These are phyloP conservation scores for Sisymbrium irio DNA, from an alignment of 345 rosid species.

Conservation along the genomic window DNA sequence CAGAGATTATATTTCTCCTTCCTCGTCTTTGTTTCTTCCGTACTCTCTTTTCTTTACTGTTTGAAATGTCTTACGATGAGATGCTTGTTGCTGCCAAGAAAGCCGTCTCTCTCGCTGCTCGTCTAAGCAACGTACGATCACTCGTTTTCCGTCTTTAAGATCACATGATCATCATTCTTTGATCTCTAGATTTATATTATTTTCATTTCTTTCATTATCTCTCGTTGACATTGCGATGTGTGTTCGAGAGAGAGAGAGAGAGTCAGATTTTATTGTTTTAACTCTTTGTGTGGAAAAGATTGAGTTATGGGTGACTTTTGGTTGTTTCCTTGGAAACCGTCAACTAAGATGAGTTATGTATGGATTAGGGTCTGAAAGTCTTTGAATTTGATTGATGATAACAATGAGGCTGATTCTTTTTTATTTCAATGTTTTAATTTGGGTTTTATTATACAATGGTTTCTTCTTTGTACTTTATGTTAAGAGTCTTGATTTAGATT, in stretches of 20 bases:
- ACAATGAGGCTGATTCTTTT: conserved; percentile 10
- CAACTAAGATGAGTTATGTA: conserved; percentile 2
- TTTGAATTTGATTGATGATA: neutral
- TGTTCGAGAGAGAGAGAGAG: neutral
- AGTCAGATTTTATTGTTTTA: neutral
- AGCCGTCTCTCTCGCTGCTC: conserved; percentile 82
- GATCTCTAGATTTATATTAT: neutral
- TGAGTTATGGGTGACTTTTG: conserved; percentile 7
- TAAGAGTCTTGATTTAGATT: conserved; percentile 3
- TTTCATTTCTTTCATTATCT: neutral
- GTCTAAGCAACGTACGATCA: conserved; percentile 72
- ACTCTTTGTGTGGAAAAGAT: neutral
- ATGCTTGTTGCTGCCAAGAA: conserved; percentile 50
- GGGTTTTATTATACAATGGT: neutral
- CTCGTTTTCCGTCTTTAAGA: neutral
- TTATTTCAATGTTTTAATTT: too few species aligned
- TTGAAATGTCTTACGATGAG: conserved; percentile 33
- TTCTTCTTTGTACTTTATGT: neutral
- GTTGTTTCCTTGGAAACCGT: conserved; percentile 12
- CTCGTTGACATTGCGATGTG: conserved; percentile 28
- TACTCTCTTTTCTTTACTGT: neutral
- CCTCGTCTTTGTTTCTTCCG: neutral
- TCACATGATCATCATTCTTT: neutral
- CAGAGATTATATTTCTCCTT: conserved; percentile 19
- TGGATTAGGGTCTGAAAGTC: conserved; percentile 15